Evolutionary conservation across 345 rosid species (phyloP), one percentile per base, ranked within the genome.

Genomic region (Mercurialis annua): DNA sequence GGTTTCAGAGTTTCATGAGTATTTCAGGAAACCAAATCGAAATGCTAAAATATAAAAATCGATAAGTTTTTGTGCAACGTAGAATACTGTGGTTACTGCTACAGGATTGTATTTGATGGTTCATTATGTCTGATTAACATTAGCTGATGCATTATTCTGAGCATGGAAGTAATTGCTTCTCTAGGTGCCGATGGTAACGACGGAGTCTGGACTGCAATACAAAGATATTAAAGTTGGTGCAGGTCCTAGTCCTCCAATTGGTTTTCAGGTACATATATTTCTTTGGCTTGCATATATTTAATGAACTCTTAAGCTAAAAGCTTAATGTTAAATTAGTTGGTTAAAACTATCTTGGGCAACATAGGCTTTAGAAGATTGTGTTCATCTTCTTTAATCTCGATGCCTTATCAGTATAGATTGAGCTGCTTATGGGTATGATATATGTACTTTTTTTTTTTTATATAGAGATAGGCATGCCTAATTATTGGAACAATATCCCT

Each of bases 171-270:
- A 44, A 64, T 31, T 52, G n/a, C 11, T 63, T 17, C 73, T 65
- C 6, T 51, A 94, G 99, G 96, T 83, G 53, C 89, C 95, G 24
- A 77, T 86, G 92, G 91, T 89, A 65, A 91, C 92, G 14, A 91
- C 99, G 27, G 96, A 84, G 40, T 85, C 97, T 31, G 96, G 99
- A 11, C 80, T 94, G 77, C 92, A 91, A 54, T 91, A 85, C 78
- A 94, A 89, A 77, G 99, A 91, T 76, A 94, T 94, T 27, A 86
- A 81, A 86, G 87, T 89, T 49, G 99, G 97, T 54, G 38, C 18
- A 48, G 96, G 97, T 70, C 97, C 97, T 26, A 86, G 72, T 74
- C 99, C 99, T 11, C 97, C 95, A 0, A 73, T 87, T 81, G 99
- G 99, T 67, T 90, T 73, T 76, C 97, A 90, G 94, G 99, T 91